Conservation (phyloP, 176 grass and related monocot species). For the Hordeum marinum region DNA sequence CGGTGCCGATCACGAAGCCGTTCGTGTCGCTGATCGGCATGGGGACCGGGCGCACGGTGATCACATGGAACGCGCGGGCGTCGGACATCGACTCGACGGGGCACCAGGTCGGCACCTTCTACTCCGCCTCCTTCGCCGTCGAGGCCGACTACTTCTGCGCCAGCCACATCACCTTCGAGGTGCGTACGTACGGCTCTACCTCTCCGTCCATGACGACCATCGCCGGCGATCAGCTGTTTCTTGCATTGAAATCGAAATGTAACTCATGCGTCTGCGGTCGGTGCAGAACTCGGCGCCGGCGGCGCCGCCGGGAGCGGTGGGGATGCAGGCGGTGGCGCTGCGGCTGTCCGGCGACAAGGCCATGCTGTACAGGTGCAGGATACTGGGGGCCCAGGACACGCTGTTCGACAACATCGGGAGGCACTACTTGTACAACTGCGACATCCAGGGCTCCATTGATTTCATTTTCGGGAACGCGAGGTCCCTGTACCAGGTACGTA, state of each 20-base stretch:
- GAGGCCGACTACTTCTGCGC: slow-evolving; percentile 92
- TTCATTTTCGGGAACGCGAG: slow-evolving; percentile 91
- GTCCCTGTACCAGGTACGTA: slow-evolving; percentile 90
- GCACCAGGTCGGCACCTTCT: slow-evolving; percentile 61
- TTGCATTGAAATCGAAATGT: background rate
- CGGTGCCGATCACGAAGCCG: slow-evolving; percentile 79
- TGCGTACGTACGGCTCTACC: background rate
- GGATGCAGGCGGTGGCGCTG: slow-evolving; percentile 87
- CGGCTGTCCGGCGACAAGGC: slow-evolving; percentile 89
- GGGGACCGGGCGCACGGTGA: slow-evolving; percentile 55
- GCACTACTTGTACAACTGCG: slow-evolving; percentile 72
- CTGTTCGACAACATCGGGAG: slow-evolving; percentile 89
- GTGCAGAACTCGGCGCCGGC: slow-evolving; percentile 73
- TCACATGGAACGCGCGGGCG: slow-evolving; percentile 63
- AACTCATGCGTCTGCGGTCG: background rate
- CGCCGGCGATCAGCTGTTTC: background rate
- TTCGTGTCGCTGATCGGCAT: slow-evolving; percentile 77
- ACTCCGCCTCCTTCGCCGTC: slow-evolving; percentile 78
- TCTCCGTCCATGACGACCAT: background rate
- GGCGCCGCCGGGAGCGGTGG: slow-evolving; percentile 62
- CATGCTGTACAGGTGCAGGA: slow-evolving; percentile 71
- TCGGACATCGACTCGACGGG: slow-evolving; percentile 53
- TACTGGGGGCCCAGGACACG: slow-evolving; percentile 90
- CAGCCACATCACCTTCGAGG: slow-evolving; percentile 88
- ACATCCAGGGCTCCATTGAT: slow-evolving; percentile 98